A percentile compares a stretch with the other conserved stretches of the same genome.
Evolutionary conservation across 495 filamentous ascomycete genomes (phyloP).

Genomic region (Aspergillus baeticus): DNA sequence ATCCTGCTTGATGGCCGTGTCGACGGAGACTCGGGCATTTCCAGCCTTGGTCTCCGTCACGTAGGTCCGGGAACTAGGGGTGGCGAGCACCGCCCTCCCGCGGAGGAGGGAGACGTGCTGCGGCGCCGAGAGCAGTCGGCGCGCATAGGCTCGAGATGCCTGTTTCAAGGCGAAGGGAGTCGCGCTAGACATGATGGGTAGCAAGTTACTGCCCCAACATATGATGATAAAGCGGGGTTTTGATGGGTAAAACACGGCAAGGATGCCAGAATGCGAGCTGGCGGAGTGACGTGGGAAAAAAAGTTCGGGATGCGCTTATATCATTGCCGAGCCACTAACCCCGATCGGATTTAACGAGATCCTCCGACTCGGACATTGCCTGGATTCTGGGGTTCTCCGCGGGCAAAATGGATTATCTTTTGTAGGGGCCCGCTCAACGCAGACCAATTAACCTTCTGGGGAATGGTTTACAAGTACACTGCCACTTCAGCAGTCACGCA

Average conservation of each 20-base stretch:
- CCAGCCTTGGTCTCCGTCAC: slow-evolving; percentile 80
- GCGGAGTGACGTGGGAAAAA: slow-evolving; percentile 16
- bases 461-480: too few relatives aligned
- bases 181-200: slow-evolving; percentile 65
- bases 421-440: too few relatives aligned
- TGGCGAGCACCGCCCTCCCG: slow-evolving; percentile 40
- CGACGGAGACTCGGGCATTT: slow-evolving; percentile 78
- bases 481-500: too few relatives aligned
- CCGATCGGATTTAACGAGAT: slow-evolving; percentile 27
- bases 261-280: slow-evolving; percentile 8
- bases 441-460: too few relatives aligned
- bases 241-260: slow-evolving; percentile 10
- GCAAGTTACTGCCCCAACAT: slow-evolving; percentile 24
- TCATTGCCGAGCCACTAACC: slow-evolving; percentile 29
- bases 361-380: slow-evolving; percentile 12
- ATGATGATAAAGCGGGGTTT: slow-evolving; percentile 19
- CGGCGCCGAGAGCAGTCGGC: slow-evolving; percentile 42
- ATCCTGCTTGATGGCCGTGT: slow-evolving; percentile 78
- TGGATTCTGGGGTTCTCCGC: not conserved
- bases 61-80: slow-evolving; percentile 56
- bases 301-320: slow-evolving; percentile 29
- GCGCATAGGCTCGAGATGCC: slow-evolving; percentile 68
- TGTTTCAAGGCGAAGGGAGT: slow-evolving; percentile 73
- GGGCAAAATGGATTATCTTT: too few relatives aligned
- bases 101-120: slow-evolving; percentile 45